Conservation (phyloP, 495 filamentous ascomycete genomes). For the Aspergillus campestris region DNA sequence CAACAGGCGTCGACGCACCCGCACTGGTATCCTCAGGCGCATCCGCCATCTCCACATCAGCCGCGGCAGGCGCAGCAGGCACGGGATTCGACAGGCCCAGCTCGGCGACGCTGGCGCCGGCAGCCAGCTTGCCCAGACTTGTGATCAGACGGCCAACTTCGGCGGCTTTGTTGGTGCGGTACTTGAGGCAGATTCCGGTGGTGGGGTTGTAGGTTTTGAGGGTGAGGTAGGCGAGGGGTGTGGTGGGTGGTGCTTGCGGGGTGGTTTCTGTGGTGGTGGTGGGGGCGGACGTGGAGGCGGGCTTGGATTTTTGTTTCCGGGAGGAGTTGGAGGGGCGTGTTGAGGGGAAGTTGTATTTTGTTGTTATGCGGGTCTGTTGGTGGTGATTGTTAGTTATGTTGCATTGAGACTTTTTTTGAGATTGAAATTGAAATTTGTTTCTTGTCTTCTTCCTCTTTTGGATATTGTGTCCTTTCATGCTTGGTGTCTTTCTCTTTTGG, state of each 20-base stretch:
- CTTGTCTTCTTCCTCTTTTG: too few relatives aligned
- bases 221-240: slow-evolving; percentile 54
- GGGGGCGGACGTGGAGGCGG: slow-evolving; percentile 14
- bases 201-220: slow-evolving; percentile 86
- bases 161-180: slow-evolving; percentile 80
- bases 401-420: neutral
- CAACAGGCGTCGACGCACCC: too few relatives aligned
- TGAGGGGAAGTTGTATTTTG: slow-evolving; percentile 66
- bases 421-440: neutral
- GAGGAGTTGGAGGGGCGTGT: slow-evolving; percentile 24
- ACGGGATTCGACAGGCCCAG: slow-evolving; percentile 36
- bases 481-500: too few relatives aligned
- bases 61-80: slow-evolving; percentile 14
- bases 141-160: slow-evolving; percentile 78
- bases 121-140: slow-evolving; percentile 58
- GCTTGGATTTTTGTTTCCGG: slow-evolving; percentile 4
- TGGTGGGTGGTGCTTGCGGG: slow-evolving; percentile 20
- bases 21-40: slow-evolving; percentile 13
- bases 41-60: slow-evolving; percentile 33
- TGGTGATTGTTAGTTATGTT: slow-evolving; percentile 1
- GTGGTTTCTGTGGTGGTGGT: slow-evolving; percentile 16
- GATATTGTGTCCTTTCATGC: too few relatives aligned
- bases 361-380: slow-evolving; percentile 68
- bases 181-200: slow-evolving; percentile 78
- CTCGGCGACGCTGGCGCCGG: slow-evolving; percentile 50